These are phyloP conservation scores for Myriosclerotinia duriaeana DNA, from an alignment of 2,329 filamentous ascomycete species.

Conservation along the genomic window DNA sequence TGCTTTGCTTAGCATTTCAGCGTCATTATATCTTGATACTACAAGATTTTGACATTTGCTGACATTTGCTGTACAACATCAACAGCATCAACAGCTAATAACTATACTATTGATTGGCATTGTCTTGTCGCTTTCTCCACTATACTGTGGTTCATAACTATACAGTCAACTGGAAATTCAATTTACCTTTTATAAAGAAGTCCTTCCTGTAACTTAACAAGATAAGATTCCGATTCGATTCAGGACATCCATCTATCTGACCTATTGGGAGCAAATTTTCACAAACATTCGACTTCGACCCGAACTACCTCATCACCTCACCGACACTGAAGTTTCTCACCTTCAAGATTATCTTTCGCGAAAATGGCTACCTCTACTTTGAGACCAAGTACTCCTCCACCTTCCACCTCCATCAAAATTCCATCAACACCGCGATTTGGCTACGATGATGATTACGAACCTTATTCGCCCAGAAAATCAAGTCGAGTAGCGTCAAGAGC, in stretches of 20 bases:
- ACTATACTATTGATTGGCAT: neutral
- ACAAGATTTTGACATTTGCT: neutral
- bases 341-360: conserved; percentile 21
- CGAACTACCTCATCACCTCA: neutral
- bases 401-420: conserved; percentile 57
- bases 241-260: neutral
- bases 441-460: conserved; percentile 67
- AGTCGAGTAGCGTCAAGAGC: conserved; percentile 61
- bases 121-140: no score
- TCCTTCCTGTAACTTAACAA: no score
- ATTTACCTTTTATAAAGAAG: no score
- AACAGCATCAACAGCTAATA: neutral
- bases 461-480: conserved; percentile 70
- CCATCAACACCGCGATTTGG: conserved; percentile 69
- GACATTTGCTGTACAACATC: conserved; percentile 4
- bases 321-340: neutral
- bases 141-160: no score
- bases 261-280: neutral
- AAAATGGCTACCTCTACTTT: conserved; percentile 41
- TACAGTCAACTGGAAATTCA: neutral
- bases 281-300: neutral
- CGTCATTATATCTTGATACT: neutral
- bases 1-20: conserved; percentile 15
- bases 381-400: conserved; percentile 56
- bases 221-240: neutral